phyloP scores from a whole-genome alignment of 2,329 filamentous ascomycete species.

The Monosporascus ibericus region DNA sequence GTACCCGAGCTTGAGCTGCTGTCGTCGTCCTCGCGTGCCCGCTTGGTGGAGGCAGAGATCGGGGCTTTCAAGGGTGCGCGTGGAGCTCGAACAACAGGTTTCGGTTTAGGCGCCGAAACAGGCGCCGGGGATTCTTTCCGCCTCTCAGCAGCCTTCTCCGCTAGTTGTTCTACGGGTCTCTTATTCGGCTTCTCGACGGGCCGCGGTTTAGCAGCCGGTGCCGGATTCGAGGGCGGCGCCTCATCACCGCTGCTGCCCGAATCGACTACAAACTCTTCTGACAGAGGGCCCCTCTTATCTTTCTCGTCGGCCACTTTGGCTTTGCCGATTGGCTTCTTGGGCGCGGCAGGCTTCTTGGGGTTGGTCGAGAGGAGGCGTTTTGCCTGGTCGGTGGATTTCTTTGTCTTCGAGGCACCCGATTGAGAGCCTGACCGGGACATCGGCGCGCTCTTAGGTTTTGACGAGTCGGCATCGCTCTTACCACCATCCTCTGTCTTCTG shows the following conservation, averaged over 20 bases:
- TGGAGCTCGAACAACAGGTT: conserved; percentile 23
- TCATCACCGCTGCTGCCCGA: conserved; percentile 51
- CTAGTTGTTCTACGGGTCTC: conserved; percentile 8
- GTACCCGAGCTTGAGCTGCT: conserved; percentile 56
- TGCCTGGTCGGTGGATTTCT: conserved; percentile 49
- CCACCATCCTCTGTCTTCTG: conserved; percentile 44
- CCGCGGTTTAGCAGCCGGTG: conserved; percentile 26
- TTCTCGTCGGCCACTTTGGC: conserved; percentile 31
- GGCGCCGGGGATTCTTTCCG: conserved; percentile 8
- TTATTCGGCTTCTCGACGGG: conserved; percentile 13
- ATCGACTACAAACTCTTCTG: conserved; percentile 51
- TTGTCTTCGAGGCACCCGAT: conserved; percentile 44
- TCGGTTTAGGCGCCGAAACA: conserved; percentile 27
- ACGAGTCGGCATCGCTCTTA: conserved; percentile 33
- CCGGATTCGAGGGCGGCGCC: conserved; percentile 33
- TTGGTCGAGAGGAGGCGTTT: conserved; percentile 46
- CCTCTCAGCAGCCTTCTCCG: conserved; percentile 9
- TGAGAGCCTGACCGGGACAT: conserved; percentile 48
- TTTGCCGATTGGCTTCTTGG: conserved; percentile 41
- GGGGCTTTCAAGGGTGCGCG: conserved; percentile 21
- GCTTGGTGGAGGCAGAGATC: conserved; percentile 40
- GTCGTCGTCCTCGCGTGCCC: conserved; percentile 46
- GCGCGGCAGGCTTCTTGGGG: conserved; percentile 30
- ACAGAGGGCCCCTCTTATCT: conserved; percentile 39
- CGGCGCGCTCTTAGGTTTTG: conserved; percentile 33